Conservation (phyloP, 805 yeast species). For the Blastobotrys robertii region DNA sequence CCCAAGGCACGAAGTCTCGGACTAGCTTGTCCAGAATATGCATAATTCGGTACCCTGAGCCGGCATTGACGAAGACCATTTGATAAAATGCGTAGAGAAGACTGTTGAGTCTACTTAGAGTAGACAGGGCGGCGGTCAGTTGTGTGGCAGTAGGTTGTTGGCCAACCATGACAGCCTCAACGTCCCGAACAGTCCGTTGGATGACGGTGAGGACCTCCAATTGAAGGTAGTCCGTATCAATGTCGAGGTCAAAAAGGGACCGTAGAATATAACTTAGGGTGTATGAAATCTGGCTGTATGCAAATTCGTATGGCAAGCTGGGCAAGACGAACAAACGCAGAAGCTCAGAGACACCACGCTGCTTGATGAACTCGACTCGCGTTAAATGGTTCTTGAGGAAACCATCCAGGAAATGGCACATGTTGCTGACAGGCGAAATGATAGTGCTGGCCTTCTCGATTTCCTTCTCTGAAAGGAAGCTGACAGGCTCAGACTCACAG, state of each 20-base stretch:
- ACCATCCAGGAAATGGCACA: constrained; percentile 22
- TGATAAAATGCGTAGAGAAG: constrained; percentile 15
- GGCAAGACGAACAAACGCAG: constrained; percentile 17
- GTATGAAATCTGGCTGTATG: constrained; percentile 18
- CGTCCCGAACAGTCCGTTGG: background rate
- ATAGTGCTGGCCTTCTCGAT: constrained; percentile 2
- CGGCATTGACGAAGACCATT: constrained; percentile 16
- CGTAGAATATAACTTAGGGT: constrained; percentile 13
- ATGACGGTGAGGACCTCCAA: constrained; percentile 6
- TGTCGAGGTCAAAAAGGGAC: constrained; percentile 17
- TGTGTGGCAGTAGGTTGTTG: constrained; percentile 1
- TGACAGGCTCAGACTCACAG: constrained; percentile 11
- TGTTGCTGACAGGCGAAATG: constrained; percentile 9
- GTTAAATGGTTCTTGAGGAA: constrained; percentile 23
- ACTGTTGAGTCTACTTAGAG: constrained; percentile 9
- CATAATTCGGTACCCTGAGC: constrained; percentile 20
- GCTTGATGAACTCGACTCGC: constrained; percentile 21
- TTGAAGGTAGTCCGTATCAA: constrained; percentile 15
- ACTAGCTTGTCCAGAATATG: constrained; percentile 11
- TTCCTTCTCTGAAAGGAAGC: background rate
- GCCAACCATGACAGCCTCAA: constrained; percentile 3
- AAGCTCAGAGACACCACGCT: constrained; percentile 17
- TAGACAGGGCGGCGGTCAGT: constrained; percentile 7
- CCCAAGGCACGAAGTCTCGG: constrained; percentile 1
- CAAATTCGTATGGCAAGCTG: constrained; percentile 26